Conservation (phyloP, 768 basidiomycete genomes). For the Xerocomus spinulosus region DNA sequence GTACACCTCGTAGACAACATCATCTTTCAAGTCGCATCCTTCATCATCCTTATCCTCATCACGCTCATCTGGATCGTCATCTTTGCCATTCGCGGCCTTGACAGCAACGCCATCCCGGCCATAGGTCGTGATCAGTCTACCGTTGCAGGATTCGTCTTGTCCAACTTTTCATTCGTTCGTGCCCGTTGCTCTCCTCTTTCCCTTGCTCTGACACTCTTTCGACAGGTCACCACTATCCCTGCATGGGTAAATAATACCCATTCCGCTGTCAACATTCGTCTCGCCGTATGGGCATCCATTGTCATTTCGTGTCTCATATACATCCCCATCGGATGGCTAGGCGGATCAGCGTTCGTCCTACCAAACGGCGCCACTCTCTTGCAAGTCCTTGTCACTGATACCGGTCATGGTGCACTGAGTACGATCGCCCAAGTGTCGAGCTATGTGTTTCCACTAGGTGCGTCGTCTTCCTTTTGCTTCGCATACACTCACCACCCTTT, state of each 20-base stretch:
- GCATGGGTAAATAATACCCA: slow-evolving; percentile 26
- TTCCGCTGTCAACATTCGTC: slow-evolving; percentile 19
- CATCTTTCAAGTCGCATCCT: slow-evolving; percentile 22
- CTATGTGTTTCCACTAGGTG: slow-evolving; percentile 20
- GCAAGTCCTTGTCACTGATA: slow-evolving; percentile 11
- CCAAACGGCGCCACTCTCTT: slow-evolving; percentile 11
- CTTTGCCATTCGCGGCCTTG: slow-evolving; percentile 11
- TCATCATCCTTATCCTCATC: slow-evolving; percentile 18
- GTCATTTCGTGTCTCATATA: slow-evolving; percentile 24
- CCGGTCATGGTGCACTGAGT: slow-evolving; percentile 1
- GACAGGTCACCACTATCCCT: slow-evolving; percentile 21
- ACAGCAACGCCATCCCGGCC: slow-evolving; percentile 5
- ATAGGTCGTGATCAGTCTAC: slow-evolving; percentile 18
- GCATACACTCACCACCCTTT: not conserved
- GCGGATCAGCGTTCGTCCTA: slow-evolving; percentile 12
- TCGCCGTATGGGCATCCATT: slow-evolving; percentile 20
- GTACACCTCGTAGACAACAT: slow-evolving; percentile 23
- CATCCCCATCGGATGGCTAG: slow-evolving; percentile 22
- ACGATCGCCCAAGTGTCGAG: slow-evolving; percentile 13
- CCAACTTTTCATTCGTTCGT: slow-evolving; percentile 25
- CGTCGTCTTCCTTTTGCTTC: not conserved
- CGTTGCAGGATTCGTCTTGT: slow-evolving; percentile 22
- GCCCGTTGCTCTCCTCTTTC: not conserved
- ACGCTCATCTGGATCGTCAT: slow-evolving; percentile 18
- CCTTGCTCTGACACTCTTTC: not conserved